phyloP scores from a whole-genome alignment of 192 early-diverging fungal genomes.

The Chytriomyces sp. region DNA sequence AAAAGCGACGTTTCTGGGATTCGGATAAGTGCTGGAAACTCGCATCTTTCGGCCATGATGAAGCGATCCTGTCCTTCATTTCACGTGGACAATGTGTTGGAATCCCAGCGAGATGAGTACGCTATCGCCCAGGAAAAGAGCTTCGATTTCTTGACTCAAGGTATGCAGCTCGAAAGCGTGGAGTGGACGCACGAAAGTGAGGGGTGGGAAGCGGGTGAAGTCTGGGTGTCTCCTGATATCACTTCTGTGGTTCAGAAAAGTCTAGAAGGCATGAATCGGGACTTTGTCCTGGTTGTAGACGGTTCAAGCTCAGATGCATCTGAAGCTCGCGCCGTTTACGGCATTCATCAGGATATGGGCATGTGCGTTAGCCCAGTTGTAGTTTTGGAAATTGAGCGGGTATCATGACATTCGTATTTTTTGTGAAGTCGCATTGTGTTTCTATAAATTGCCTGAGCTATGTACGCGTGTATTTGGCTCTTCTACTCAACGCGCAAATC shows the following conservation, averaged over 20 bases:
- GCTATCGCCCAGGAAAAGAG: not conserved
- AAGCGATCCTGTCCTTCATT: not conserved
- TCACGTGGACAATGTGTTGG: not conserved
- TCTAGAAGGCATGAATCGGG: not conserved
- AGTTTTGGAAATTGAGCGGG: constrained; percentile 19
- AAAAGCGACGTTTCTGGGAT: not conserved
- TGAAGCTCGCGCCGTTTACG: constrained; percentile 29
- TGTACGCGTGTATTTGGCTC: too few relatives aligned
- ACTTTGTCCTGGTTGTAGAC: not conserved
- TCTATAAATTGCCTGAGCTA: too few relatives aligned
- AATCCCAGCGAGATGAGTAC: not conserved
- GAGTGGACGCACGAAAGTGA: constrained; percentile 32
- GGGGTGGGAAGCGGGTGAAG: constrained; percentile 40
- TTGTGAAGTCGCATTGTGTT: not conserved
- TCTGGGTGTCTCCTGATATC: constrained; percentile 42
- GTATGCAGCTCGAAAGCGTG: not conserved
- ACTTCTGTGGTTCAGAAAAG: not conserved
- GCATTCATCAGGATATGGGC: constrained; percentile 33
- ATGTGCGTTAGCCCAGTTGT: constrained; percentile 37
- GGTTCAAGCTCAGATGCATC: constrained; percentile 20
- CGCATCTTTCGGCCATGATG: not conserved
- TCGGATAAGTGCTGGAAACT: not conserved
- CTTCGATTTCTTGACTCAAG: not conserved
- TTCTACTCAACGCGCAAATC: too few relatives aligned
- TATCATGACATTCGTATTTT: not conserved